Conservation (phyloP, 2,329 filamentous ascomycete species). For the Aspergillus sergii region DNA sequence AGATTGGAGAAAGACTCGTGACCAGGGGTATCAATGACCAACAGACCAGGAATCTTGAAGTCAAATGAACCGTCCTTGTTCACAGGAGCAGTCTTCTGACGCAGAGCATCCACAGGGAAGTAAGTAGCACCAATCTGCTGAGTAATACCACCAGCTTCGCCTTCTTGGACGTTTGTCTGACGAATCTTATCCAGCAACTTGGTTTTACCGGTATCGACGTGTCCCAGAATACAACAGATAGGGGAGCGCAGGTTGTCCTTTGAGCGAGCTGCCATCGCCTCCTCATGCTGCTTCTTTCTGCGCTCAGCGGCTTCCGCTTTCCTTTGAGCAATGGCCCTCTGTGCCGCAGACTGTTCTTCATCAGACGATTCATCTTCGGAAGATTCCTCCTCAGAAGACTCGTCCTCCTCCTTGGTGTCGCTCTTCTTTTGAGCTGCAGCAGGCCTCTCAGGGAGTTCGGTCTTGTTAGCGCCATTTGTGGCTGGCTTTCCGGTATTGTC, state of each 20-base stretch:
- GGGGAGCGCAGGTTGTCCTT: slow-evolving; percentile 94
- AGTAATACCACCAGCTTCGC: slow-evolving; percentile 98
- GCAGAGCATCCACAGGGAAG: slow-evolving; percentile 92
- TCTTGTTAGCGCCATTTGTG: slow-evolving; percentile 29
- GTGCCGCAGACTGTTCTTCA: slow-evolving; percentile 71
- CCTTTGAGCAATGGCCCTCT: slow-evolving; percentile 71
- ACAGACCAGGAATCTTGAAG: slow-evolving; percentile 94
- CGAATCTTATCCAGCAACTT: slow-evolving; percentile 98
- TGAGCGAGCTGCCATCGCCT: slow-evolving; percentile 85
- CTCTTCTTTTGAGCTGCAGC: slow-evolving; percentile 17
- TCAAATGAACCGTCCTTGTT: slow-evolving; percentile 89
- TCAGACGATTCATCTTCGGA: slow-evolving; percentile 58
- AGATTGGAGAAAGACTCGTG: slow-evolving; percentile 99
- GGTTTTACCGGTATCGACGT: slow-evolving; percentile 99
- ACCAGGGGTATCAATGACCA: slow-evolving; percentile 97
- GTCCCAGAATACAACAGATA: slow-evolving; percentile 98
- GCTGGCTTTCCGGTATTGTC: slow-evolving; percentile 60
- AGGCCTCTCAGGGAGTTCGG: slow-evolving; percentile 13
- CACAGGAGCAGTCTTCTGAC: slow-evolving; percentile 89
- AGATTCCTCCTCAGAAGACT: slow-evolving; percentile 33
- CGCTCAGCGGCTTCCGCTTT: slow-evolving; percentile 89
- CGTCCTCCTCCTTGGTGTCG: slow-evolving; percentile 24
- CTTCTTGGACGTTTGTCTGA: slow-evolving; percentile 97
- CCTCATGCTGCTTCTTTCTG: slow-evolving; percentile 86
- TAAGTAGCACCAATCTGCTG: slow-evolving; percentile 99